Percentiles rank a stretch among this genome's conserved stretches.
Evolutionary conservation across 2,329 filamentous ascomycete genomes (phyloP).

Genomic region (Cadophora malorum): DNA sequence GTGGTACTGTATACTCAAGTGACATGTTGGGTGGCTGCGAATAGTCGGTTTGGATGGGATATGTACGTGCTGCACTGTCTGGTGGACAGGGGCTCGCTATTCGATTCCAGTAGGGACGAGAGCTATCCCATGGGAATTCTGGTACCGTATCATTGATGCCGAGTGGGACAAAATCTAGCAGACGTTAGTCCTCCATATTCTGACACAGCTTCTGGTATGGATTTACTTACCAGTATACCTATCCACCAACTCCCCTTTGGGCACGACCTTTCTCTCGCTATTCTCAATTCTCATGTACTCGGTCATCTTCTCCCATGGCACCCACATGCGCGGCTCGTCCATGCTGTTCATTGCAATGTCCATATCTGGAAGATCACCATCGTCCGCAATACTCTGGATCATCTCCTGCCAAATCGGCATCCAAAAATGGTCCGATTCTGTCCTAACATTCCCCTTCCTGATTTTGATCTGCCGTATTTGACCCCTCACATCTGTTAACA

Average conservation of each 20-base stretch:
- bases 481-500: slow-evolving; percentile 55
- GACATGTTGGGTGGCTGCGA: slow-evolving; percentile 55
- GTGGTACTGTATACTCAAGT: slow-evolving; percentile 51
- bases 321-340: slow-evolving; percentile 67
- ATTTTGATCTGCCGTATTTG: slow-evolving; percentile 66
- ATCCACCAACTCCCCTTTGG: slow-evolving; percentile 57
- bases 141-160: slow-evolving; percentile 12
- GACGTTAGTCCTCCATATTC: background rate
- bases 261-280: slow-evolving; percentile 53
- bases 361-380: slow-evolving; percentile 61
- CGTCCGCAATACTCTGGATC: slow-evolving; percentile 51
- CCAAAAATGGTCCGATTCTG: slow-evolving; percentile 49
- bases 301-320: slow-evolving; percentile 55
- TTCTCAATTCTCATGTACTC: slow-evolving; percentile 33
- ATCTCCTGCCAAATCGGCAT: slow-evolving; percentile 48
- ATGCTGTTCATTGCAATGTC: slow-evolving; percentile 70
- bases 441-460: slow-evolving; percentile 57
- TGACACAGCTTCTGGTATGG: background rate
- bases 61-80: slow-evolving; percentile 62
- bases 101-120: slow-evolving; percentile 58
- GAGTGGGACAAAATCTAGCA: slow-evolving; percentile 1
- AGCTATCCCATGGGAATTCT: slow-evolving; percentile 39
- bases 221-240: slow-evolving; percentile 19
- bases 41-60: slow-evolving; percentile 51
- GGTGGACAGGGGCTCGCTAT: slow-evolving; percentile 66